Evolutionary conservation across 208 protist genomes (phyloP).

Genomic region (Blastocrithidia nonstop): DNA sequence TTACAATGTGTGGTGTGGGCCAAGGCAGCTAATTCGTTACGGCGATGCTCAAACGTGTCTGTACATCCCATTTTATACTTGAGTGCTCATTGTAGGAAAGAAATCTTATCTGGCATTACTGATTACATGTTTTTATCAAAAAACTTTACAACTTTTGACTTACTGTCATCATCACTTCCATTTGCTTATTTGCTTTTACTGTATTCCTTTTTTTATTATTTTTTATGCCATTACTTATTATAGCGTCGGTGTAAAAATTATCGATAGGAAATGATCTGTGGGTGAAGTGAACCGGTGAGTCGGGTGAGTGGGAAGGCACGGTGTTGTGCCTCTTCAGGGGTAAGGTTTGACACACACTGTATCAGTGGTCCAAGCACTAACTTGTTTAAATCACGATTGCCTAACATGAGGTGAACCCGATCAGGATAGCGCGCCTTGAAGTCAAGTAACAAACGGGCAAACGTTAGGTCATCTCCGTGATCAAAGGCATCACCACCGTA

Average conservation of each 20-base stretch:
- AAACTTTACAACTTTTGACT: background rate
- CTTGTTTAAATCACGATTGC: constrained; percentile 88
- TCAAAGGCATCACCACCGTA: constrained; percentile 86
- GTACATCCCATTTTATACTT: constrained; percentile 42
- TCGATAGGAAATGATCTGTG: too few relatives aligned
- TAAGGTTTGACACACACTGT: constrained; percentile 6
- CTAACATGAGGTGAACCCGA: constrained; percentile 75
- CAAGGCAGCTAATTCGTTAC: constrained; percentile 33
- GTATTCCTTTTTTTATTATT: constrained; percentile 1
- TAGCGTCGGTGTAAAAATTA: too few relatives aligned
- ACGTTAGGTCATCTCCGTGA: constrained; percentile 54
- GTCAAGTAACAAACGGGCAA: constrained; percentile 38
- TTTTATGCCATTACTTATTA: too few relatives aligned
- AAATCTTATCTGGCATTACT: constrained; percentile 11
- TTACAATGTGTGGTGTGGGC: background rate
- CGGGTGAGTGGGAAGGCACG: constrained; percentile 6
- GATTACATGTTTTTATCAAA: background rate
- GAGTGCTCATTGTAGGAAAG: constrained; percentile 54
- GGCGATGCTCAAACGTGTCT: constrained; percentile 44
- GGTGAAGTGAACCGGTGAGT: background rate
- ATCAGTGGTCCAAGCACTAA: constrained; percentile 46
- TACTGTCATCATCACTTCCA: constrained; percentile 1
- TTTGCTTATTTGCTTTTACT: constrained; percentile 7
- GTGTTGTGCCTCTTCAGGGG: constrained; percentile 9
- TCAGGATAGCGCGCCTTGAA: constrained; percentile 57